Conservation (phyloP, 257 asterid genomes). For the Penstemon davidsonii region DNA sequence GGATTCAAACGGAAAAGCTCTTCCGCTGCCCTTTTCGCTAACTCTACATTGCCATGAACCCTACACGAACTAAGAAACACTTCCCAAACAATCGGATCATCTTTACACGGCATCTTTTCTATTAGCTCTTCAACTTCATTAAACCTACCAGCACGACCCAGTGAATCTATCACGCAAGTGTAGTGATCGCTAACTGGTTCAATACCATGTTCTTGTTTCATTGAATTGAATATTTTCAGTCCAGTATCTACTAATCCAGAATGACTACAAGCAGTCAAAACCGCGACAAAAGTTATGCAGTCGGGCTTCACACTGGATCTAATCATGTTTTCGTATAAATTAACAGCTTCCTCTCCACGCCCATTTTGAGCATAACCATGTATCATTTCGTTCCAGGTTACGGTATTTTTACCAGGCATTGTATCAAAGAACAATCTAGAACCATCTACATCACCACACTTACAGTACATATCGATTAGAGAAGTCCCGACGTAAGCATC, state of each 20-base stretch:
- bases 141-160: constrained; percentile 73
- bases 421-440: constrained; percentile 45
- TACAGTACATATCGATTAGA: constrained; percentile 60
- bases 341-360: constrained; percentile 52
- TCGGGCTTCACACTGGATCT: constrained; percentile 42
- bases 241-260: constrained; percentile 66
- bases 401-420: constrained; percentile 45
- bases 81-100: constrained; percentile 66
- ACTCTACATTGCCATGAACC: constrained; percentile 48
- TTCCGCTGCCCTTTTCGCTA: constrained; percentile 69
- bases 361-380: constrained; percentile 72
- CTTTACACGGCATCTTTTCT: constrained; percentile 53
- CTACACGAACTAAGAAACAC: constrained; percentile 67
- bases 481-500: constrained; percentile 63
- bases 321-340: constrained; percentile 49
- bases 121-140: constrained; percentile 54
- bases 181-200: constrained; percentile 64
- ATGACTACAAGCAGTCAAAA: constrained; percentile 73
- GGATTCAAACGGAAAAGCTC: constrained; percentile 57
- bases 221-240: constrained; percentile 45
- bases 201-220: constrained; percentile 46
- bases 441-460: constrained; percentile 50
- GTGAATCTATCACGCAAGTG: constrained; percentile 62
- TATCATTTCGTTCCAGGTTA: constrained; percentile 72
- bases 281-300: constrained; percentile 55